phyloP scores from a whole-genome alignment of 768 basidiomycete genomes.

The Amanita pseudoporphyria region DNA sequence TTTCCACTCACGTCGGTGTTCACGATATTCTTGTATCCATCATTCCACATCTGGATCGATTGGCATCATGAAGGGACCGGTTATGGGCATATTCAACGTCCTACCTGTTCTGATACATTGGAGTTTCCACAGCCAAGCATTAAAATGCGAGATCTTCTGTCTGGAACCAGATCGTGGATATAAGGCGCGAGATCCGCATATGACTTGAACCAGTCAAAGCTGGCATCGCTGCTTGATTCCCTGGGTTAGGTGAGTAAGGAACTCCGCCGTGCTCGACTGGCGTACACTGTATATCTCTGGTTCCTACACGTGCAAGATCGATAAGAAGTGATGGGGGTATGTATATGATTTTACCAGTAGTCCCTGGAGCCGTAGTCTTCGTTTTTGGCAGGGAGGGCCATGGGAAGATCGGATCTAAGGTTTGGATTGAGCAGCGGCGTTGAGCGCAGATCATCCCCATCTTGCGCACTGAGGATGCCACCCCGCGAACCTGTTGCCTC shows the following conservation, averaged over 20 bases:
- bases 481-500: not conserved
- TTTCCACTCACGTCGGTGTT: constrained; percentile 59
- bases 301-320: constrained; percentile 35
- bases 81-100: constrained; percentile 10
- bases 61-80: not conserved
- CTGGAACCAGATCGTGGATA: constrained; percentile 52
- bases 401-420: constrained; percentile 6
- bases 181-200: constrained; percentile 62
- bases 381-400: constrained; percentile 47
- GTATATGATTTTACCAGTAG: constrained; percentile 70
- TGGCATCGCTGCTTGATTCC: constrained; percentile 38
- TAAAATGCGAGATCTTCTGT: constrained; percentile 50
- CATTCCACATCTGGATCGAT: constrained; percentile 66
- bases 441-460: not conserved
- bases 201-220: constrained; percentile 85
- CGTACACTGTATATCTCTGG: constrained; percentile 44
- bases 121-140: constrained; percentile 87
- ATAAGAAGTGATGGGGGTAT: not conserved
- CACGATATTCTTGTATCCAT: constrained; percentile 72
- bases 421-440: not conserved
- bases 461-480: no score
- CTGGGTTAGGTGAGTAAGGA: constrained; percentile 22
- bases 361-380: constrained; percentile 58
- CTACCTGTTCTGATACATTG: constrained; percentile 66
- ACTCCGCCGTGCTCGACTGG: not conserved